A percentile compares a stretch with the other conserved stretches of the same genome.
phyloP scores from a whole-genome alignment of 2,329 filamentous ascomycete species.

The Claviceps sp. region DNA sequence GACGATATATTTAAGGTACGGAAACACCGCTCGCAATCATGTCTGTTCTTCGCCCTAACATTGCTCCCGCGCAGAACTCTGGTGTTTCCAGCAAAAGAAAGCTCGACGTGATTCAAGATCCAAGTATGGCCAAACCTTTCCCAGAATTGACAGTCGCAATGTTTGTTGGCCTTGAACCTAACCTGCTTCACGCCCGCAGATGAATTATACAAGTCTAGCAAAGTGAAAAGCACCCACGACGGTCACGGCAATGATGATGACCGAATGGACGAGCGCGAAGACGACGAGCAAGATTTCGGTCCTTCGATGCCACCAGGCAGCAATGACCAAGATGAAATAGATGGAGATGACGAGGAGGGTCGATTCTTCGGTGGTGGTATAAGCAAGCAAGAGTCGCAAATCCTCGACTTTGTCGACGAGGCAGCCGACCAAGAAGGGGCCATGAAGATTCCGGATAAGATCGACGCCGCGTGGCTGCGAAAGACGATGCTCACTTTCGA shows the following conservation, averaged over 20 bases:
- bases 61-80: slow-evolving; percentile 19
- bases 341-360: slow-evolving; percentile 72
- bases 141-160: not conserved
- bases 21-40: not conserved
- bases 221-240: slow-evolving; percentile 29
- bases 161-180: not conserved
- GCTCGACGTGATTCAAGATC: slow-evolving; percentile 46
- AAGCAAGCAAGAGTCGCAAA: slow-evolving; percentile 63
- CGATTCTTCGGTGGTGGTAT: slow-evolving; percentile 93
- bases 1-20: slow-evolving; percentile 45
- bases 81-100: slow-evolving; percentile 47
- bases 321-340: slow-evolving; percentile 35
- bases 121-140: slow-evolving; percentile 32
- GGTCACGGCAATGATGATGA: slow-evolving; percentile 31
- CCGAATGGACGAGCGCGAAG: slow-evolving; percentile 25
- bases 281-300: slow-evolving; percentile 35
- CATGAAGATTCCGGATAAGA: slow-evolving; percentile 48
- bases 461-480: slow-evolving; percentile 73
- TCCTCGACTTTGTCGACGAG: slow-evolving; percentile 74
- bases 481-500: slow-evolving; percentile 75
- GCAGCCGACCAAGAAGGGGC: slow-evolving; percentile 19
- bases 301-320: slow-evolving; percentile 34
- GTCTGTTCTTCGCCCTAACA: not conserved
- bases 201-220: slow-evolving; percentile 51
- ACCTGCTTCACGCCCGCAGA: slow-evolving; percentile 24